Base-by-base conservation (phyloP, 2,329 filamentous ascomycete genomes). In the Blastomyces percursus region DNA sequence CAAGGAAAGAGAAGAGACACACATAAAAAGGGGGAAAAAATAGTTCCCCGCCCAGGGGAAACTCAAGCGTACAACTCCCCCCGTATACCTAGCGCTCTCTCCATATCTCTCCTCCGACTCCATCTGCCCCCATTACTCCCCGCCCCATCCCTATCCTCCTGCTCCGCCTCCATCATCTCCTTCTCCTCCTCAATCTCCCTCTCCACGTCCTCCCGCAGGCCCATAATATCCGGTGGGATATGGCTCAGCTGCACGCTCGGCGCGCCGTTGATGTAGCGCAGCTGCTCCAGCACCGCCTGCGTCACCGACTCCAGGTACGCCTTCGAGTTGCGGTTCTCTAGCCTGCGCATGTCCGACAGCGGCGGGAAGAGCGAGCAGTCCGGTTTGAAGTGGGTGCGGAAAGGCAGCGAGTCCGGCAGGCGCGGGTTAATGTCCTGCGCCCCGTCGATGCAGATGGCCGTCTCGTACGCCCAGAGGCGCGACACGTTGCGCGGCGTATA, bases 401-500 rank as follows among this genome's bases (percentile, higher is more conserved):
- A 95, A 0, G 91, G 90, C 8, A 93, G 86, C 69, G 95, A 86
- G 44, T 84, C 77, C 0, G 94, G 93, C 35, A 97, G 87, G 14
- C 85, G 82, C 21, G 88, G 83, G 72, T 84, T 79, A 66, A 96
- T 87, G 63, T 84, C 83, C 66, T 88, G 81, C 64, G 88, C 82
- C 63, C 86, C 86, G 67, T 87, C 86, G 66, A 95, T 89, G 64
- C 91, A 91, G 68, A 97, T 90, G 64, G 89, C 89, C 14, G 94
- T 99, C 78, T 99, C 94, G 76, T 96, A 93, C 30, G 92, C 91
- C 94, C 94, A 99, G 38, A 93, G 91, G 61, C 94, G 88, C 51
- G 94, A 94, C 7, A 99, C 94, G 71, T 99, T 99, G 67, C 93
- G 86, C 5, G 94, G 92, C 16, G 94, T 99, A 76, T 99, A 99